Percentiles rank a stretch among this genome's conserved stretches.
These are phyloP conservation scores for Flaveria brownii DNA, from an alignment of 129 eudicot species.

Conservation along the genomic window DNA sequence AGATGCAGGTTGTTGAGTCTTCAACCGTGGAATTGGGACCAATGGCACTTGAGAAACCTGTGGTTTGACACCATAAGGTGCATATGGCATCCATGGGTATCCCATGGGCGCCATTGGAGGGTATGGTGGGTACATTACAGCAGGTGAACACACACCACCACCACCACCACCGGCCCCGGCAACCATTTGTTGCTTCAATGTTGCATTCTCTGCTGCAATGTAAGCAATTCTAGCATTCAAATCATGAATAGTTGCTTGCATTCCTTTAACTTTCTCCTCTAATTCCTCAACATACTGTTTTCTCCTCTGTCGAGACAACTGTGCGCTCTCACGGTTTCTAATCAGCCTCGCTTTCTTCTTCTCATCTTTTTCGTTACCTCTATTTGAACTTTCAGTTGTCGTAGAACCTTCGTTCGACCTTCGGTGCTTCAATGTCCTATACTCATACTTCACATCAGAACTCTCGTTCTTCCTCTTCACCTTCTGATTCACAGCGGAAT, in stretches of 20 bases:
- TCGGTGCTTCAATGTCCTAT: constrained; percentile 44
- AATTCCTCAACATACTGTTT: constrained; percentile 91
- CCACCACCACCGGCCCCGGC: constrained; percentile 43
- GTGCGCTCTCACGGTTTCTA: constrained; percentile 91
- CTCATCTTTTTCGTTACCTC: constrained; percentile 50
- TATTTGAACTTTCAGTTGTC: constrained; percentile 18
- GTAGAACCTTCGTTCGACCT: constrained; percentile 35
- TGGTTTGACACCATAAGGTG: constrained; percentile 67
- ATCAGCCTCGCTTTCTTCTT: constrained; percentile 82
- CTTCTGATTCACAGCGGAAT: constrained; percentile 56
- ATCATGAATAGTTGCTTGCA: constrained; percentile 86
- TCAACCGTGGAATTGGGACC: constrained; percentile 85
- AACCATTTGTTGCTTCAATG: constrained; percentile 65
- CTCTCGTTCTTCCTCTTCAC: constrained; percentile 68
- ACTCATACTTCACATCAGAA: constrained; percentile 42
- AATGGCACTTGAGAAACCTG: constrained; percentile 89
- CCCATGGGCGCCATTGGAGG: constrained; percentile 65
- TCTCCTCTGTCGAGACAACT: constrained; percentile 86
- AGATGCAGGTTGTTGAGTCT: constrained; percentile 49
- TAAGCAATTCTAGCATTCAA: constrained; percentile 63
- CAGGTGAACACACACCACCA: constrained; percentile 36
- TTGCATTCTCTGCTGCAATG: constrained; percentile 74
- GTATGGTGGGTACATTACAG: constrained; percentile 66
- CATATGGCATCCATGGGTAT: constrained; percentile 84
- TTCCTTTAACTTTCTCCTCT: constrained; percentile 83